A percentile compares a stretch with the other conserved stretches of the same genome.
These are phyloP conservation scores for Metschnikowia colocasiae DNA, from an alignment of 805 yeast genomes.

Conservation along the genomic window DNA sequence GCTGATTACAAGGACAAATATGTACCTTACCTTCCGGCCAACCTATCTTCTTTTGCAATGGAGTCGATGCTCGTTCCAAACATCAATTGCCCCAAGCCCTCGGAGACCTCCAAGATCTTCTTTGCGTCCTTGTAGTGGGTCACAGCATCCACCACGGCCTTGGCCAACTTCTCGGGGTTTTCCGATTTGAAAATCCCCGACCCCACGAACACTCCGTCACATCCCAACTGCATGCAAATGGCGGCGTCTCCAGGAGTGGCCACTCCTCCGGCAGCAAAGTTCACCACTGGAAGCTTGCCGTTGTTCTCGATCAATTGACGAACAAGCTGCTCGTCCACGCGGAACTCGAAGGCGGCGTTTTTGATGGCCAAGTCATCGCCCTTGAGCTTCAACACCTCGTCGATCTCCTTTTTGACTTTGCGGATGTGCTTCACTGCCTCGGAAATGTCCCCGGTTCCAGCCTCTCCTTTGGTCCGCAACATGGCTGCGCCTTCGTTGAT, in stretches of 20 bases:
- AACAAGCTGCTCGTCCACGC: slow-evolving; percentile 58
- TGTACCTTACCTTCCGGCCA: slow-evolving; percentile 14
- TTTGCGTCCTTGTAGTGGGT: slow-evolving; percentile 62
- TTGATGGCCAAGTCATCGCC: slow-evolving; percentile 37
- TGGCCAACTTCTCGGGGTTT: slow-evolving; percentile 69
- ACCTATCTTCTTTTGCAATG: slow-evolving; percentile 13
- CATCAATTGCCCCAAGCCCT: slow-evolving; percentile 74
- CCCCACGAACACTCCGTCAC: slow-evolving; percentile 75
- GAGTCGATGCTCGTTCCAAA: slow-evolving; percentile 59
- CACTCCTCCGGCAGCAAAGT: slow-evolving; percentile 86
- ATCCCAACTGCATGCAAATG: slow-evolving; percentile 74
- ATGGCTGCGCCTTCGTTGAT: slow-evolving; percentile 81
- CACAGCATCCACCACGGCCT: slow-evolving; percentile 77
- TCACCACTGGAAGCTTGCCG: slow-evolving; percentile 75
- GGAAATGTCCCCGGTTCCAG: slow-evolving; percentile 83
- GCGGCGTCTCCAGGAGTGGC: slow-evolving; percentile 91
- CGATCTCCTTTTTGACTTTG: slow-evolving; percentile 54
- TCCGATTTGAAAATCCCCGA: slow-evolving; percentile 75
- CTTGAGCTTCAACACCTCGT: slow-evolving; percentile 36
- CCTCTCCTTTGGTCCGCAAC: slow-evolving; percentile 86
- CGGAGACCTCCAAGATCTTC: slow-evolving; percentile 59
- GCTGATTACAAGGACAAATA: not conserved
- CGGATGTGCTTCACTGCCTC: slow-evolving; percentile 78
- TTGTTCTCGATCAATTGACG: slow-evolving; percentile 44
- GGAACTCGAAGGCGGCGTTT: slow-evolving; percentile 49